Conservation (phyloP, 2,329 filamentous ascomycete genomes). For the Fusarium udum region DNA sequence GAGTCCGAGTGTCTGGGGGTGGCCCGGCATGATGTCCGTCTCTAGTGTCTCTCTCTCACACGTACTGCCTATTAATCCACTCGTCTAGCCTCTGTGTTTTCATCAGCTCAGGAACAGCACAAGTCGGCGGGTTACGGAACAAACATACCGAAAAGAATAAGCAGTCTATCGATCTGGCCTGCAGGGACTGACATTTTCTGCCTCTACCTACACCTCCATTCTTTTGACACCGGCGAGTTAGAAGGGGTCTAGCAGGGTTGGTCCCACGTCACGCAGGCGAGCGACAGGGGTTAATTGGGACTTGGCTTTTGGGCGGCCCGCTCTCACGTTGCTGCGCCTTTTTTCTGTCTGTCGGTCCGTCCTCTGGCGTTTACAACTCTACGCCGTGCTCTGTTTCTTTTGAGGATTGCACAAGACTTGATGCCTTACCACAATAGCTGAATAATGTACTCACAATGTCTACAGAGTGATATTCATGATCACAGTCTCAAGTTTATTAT, state of each 20-base stretch:
- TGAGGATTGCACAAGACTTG: neutral
- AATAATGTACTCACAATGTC: neutral
- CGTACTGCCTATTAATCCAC: neutral
- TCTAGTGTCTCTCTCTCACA: neutral
- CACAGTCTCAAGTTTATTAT: neutral
- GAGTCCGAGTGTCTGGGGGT: constrained; percentile 17
- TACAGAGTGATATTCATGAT: neutral
- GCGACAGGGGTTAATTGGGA: constrained; percentile 8
- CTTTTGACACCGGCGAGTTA: neutral
- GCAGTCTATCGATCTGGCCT: constrained; percentile 24
- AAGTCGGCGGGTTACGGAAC: constrained; percentile 32
- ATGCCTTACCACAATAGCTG: neutral
- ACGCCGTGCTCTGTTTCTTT: neutral
- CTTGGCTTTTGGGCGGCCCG: constrained; percentile 25
- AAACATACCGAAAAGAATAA: constrained; percentile 4
- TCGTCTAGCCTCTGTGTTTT: neutral
- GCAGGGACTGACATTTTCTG: constrained; percentile 3
- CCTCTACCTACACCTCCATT: neutral
- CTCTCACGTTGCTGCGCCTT: constrained; percentile 10
- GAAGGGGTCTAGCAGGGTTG: neutral
- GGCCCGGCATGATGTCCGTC: neutral
- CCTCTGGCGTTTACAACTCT: neutral
- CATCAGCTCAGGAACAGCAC: neutral
- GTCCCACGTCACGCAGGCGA: constrained; percentile 14
- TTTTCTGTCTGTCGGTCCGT: neutral